phyloP scores from a whole-genome alignment of 441 rosid genomes.

The Brassica balearica region DNA sequence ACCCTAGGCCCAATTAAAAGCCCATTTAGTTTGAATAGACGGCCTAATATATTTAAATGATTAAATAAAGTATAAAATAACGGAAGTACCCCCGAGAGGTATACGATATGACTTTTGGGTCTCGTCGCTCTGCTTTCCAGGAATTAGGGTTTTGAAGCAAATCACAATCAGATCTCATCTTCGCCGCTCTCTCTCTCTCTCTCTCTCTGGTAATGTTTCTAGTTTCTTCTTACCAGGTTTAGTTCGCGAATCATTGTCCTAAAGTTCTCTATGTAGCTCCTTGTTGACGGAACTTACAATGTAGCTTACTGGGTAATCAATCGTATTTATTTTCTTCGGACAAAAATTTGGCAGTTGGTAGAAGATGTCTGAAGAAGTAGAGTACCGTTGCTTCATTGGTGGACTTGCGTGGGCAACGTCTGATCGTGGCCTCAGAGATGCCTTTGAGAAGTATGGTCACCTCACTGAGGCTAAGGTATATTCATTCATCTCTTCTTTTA shows the following conservation, averaged over 20 bases:
- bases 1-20: constrained; percentile 23
- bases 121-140: constrained; percentile 3
- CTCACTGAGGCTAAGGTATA: constrained; percentile 87
- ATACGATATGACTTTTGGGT: constrained; percentile 24
- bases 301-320: neutral
- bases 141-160: constrained; percentile 34
- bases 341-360: constrained; percentile 41
- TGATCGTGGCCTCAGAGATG: constrained; percentile 85
- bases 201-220: constrained; percentile 8
- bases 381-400: constrained; percentile 91
- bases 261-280: neutral
- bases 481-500: neutral
- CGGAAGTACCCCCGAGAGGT: constrained; percentile 27
- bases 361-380: constrained; percentile 76
- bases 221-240: neutral
- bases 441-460: constrained; percentile 91
- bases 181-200: neutral
- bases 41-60: neutral
- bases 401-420: constrained; percentile 93
- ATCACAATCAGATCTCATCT: constrained; percentile 30
- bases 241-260: too few relatives aligned
- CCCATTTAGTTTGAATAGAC: neutral
- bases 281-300: neutral
- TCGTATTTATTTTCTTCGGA: constrained; percentile 11
- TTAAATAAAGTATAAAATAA: neutral